Evolutionary conservation across 345 rosid species (phyloP).

Genomic region (Eucalyptus globulus): DNA sequence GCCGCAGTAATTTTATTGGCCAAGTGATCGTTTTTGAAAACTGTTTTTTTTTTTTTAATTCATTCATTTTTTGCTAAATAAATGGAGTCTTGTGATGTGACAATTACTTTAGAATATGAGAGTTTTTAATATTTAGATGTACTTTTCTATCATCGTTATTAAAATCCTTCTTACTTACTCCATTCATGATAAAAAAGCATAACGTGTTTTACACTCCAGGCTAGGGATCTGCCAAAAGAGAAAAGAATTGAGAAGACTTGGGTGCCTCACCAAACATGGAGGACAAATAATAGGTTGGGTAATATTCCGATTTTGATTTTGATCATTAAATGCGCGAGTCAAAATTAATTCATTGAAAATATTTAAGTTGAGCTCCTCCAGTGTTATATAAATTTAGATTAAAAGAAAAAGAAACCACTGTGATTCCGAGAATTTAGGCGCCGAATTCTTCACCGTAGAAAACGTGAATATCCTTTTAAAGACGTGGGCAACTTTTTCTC

Average conservation of each 20-base stretch:
- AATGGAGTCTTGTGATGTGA: accelerated
- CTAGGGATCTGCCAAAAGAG: too few relatives aligned
- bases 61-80: too few relatives aligned
- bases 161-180: not conserved
- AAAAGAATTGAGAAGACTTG: not conserved
- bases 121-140: not conserved
- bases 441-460: not conserved
- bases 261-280: not conserved
- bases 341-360: too few relatives aligned
- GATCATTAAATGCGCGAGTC: not conserved
- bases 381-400: not conserved
- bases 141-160: not conserved
- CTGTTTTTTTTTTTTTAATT: too few relatives aligned
- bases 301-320: too few relatives aligned
- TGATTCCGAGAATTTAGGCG: not conserved
- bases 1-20: too few relatives aligned
- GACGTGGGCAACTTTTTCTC: not conserved
- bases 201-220: not conserved
- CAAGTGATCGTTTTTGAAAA: too few relatives aligned
- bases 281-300: not conserved
- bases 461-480: not conserved
- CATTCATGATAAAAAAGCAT: too few relatives aligned
- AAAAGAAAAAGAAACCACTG: not conserved
- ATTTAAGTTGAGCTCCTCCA: not conserved
- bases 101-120: not conserved